A percentile compares a stretch with the other conserved stretches of the same genome.
Conservation (phyloP, 257 asterid species). For the Capsicum chinense region DNA sequence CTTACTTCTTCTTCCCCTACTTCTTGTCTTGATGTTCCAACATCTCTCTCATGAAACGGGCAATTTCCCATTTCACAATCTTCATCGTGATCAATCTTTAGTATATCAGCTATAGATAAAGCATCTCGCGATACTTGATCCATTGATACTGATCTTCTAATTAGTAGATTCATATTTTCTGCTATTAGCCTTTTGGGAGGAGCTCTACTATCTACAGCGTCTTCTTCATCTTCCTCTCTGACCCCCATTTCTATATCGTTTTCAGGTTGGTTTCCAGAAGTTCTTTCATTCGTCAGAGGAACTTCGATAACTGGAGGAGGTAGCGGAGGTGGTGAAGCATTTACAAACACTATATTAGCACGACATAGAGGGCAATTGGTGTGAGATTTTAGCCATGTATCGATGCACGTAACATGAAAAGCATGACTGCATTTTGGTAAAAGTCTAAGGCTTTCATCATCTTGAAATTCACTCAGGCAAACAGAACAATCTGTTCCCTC, state of each 20-base stretch:
- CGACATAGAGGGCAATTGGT: slow-evolving; percentile 67
- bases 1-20: slow-evolving; percentile 26
- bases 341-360: slow-evolving; percentile 34
- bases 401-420: slow-evolving; percentile 60
- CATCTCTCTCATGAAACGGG: slow-evolving; percentile 26
- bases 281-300: slow-evolving; percentile 6
- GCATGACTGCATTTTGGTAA: slow-evolving; percentile 66
- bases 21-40: slow-evolving; percentile 40
- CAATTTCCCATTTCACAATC: slow-evolving; percentile 24
- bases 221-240: slow-evolving; percentile 34
- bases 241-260: slow-evolving; percentile 36
- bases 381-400: slow-evolving; percentile 63
- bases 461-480: slow-evolving; percentile 61
- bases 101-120: slow-evolving; percentile 45
- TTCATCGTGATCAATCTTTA: slow-evolving; percentile 34
- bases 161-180: background rate
- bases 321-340: slow-evolving; percentile 26
- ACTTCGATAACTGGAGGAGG: slow-evolving; percentile 29
- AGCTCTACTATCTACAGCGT: slow-evolving; percentile 1
- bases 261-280: slow-evolving; percentile 22
- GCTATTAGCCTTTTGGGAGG: background rate
- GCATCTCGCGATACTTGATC: slow-evolving; percentile 36
- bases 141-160: slow-evolving; percentile 53
- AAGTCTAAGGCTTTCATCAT: slow-evolving; percentile 50
- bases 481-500: slow-evolving; percentile 55